These are phyloP conservation scores for Rehmannia glutinosa DNA, from an alignment of 257 asterid species.

Conservation along the genomic window DNA sequence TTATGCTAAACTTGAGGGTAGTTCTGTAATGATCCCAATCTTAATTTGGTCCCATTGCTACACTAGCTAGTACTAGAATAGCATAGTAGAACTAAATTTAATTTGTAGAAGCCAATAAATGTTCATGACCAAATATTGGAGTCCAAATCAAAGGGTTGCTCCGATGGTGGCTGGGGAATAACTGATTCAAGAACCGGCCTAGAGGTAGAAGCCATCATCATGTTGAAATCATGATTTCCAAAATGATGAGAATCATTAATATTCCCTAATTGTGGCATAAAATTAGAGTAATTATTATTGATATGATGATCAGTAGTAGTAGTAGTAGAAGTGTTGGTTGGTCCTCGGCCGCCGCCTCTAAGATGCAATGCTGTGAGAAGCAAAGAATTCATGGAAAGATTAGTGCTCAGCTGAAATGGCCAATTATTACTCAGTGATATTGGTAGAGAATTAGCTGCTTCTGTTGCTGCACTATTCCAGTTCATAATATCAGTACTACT, in stretches of 20 bases:
- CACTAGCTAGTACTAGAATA: no score
- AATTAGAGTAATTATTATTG: conserved; percentile 22
- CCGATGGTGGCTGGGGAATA: conserved; percentile 32
- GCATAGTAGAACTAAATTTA: no score
- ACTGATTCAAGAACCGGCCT: conserved; percentile 35
- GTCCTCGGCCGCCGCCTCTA: conserved; percentile 34
- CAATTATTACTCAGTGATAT: conserved; percentile 36
- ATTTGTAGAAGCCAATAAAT: no score
- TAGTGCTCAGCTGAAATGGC: conserved; percentile 36
- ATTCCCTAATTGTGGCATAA: conserved; percentile 25
- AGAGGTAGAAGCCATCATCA: conserved; percentile 33
- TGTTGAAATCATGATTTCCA: conserved; percentile 34
- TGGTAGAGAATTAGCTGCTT: conserved; percentile 28
- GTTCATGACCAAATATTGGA: conserved; percentile 68
- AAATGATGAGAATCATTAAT: conserved; percentile 14
- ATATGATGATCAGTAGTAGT: conserved; percentile 20
- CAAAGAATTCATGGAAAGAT: conserved; percentile 51
- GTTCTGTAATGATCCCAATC: background rate
- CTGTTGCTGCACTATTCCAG: conserved; percentile 28
- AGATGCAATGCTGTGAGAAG: conserved; percentile 74
- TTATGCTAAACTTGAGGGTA: no score
- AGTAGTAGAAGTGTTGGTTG: no score
- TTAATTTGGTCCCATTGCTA: no score
- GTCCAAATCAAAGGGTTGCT: conserved; percentile 58
- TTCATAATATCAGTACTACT: conserved; percentile 17